A percentile compares a stretch with the other conserved stretches of the same genome.
These are phyloP conservation scores for Penicillium psychrosexuale DNA, from an alignment of 2,329 filamentous ascomycete species.

Conservation along the genomic window DNA sequence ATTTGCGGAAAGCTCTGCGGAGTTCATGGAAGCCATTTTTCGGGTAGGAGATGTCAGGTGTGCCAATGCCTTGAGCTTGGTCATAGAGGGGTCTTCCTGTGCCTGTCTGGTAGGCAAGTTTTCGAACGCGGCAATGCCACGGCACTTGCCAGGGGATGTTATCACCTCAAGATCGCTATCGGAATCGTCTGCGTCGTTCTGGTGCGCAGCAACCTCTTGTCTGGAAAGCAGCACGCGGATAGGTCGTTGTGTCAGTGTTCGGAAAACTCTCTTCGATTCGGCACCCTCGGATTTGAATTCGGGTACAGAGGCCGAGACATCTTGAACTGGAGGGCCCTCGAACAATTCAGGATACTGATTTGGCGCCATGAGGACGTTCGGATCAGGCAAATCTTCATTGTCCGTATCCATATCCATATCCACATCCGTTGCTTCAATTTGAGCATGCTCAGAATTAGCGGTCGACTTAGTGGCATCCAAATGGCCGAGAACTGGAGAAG, in stretches of 20 bases:
- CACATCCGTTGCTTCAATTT: conserved; percentile 3
- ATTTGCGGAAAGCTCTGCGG: conserved; percentile 64
- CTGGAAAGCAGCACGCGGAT: conserved; percentile 44
- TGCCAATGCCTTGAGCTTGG: conserved; percentile 69
- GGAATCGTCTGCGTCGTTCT: conserved; percentile 44
- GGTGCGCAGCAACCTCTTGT: conserved; percentile 33
- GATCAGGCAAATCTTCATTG: conserved; percentile 38
- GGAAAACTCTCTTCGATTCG: conserved; percentile 29
- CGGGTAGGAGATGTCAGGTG: conserved; percentile 61
- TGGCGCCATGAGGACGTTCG: conserved; percentile 37
- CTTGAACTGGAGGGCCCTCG: conserved; percentile 1
- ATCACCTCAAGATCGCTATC: conserved; percentile 62
- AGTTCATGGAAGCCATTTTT: conserved; percentile 59
- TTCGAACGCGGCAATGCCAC: conserved; percentile 63
- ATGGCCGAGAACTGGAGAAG: conserved; percentile 54
- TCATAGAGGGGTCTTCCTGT: conserved; percentile 60
- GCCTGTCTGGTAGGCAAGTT: conserved; percentile 61
- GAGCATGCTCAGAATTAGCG: background rate
- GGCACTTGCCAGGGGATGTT: conserved; percentile 42
- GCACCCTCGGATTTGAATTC: conserved; percentile 17
- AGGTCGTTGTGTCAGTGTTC: conserved; percentile 27
- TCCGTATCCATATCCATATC: conserved; percentile 22
- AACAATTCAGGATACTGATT: conserved; percentile 17
- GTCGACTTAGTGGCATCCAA: conserved; percentile 9
- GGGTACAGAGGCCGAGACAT: conserved; percentile 3